phyloP scores from a whole-genome alignment of 2,329 filamentous ascomycete genomes.

The Clonostachys sp. region DNA sequence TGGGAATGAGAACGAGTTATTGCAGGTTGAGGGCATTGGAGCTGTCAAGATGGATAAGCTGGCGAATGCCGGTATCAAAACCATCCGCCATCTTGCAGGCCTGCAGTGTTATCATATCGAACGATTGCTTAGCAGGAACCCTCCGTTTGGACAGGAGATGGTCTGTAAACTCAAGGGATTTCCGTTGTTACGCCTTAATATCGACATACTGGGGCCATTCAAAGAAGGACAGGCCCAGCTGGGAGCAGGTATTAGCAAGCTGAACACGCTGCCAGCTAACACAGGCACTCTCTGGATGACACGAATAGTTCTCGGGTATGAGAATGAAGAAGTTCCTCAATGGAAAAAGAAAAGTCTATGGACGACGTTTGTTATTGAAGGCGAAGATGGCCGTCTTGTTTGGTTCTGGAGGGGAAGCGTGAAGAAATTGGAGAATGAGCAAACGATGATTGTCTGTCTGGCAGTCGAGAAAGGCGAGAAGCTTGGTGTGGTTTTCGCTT shows the following conservation, averaged over 20 bases:
- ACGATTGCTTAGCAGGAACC: slow-evolving; percentile 69
- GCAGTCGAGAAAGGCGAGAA: slow-evolving; percentile 49
- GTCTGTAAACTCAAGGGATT: slow-evolving; percentile 64
- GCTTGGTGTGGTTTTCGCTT: slow-evolving; percentile 67
- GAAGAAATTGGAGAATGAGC: slow-evolving; percentile 56
- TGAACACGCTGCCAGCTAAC: neutral
- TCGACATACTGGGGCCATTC: slow-evolving; percentile 19
- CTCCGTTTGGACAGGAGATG: slow-evolving; percentile 74
- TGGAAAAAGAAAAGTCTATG: slow-evolving; percentile 65
- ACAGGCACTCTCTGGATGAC: slow-evolving; percentile 33
- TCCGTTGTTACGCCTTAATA: slow-evolving; percentile 47
- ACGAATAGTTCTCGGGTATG: slow-evolving; percentile 63
- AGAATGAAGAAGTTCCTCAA: slow-evolving; percentile 56
- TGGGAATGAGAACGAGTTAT: slow-evolving; percentile 72
- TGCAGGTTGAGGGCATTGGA: slow-evolving; percentile 78
- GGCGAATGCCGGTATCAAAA: slow-evolving; percentile 63
- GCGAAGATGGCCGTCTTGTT: slow-evolving; percentile 41
- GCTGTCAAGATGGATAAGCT: slow-evolving; percentile 72
- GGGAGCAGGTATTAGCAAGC: neutral
- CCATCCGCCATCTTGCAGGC: slow-evolving; percentile 63
- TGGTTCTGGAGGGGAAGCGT: slow-evolving; percentile 66
- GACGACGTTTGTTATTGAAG: slow-evolving; percentile 71
- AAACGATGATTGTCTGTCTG: slow-evolving; percentile 50
- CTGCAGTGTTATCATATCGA: slow-evolving; percentile 73
- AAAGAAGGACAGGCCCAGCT: neutral